Base-by-base conservation (phyloP, 371 early-diverging fungal species). In the Saksenaea oblongispora region DNA sequence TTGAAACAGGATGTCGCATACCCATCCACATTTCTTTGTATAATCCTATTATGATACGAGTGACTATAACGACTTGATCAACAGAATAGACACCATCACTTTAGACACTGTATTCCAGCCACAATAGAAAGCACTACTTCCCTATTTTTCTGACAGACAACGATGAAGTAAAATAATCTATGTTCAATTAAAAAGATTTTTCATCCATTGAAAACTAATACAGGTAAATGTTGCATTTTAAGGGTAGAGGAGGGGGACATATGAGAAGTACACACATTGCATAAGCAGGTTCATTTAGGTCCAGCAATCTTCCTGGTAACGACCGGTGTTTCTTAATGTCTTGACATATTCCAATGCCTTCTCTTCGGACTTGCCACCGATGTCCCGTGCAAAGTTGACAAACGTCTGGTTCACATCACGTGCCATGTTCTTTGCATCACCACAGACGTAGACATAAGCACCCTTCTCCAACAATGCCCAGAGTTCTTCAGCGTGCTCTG, bases 241-340 rank as follows among this genome's bases (percentile, higher is more conserved):
- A 1, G 24, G 24, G 24, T 26, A 31, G 51, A 3, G 51, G 22
- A 22, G 22, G 44, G 10, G 51, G 11, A 22, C 18, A 47, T 17
- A 17, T 22, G 51, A 47, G 9, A 47, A 47, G n/a, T 14, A 39
- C 11, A 11, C 39, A 39, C 51, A 11, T 22, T 22, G 11, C 5
- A 10, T 22, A 18, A 22, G 26, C 8, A 5, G 51, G 3, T n/a
- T 22, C 14, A 59, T 63, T 70, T 89, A 91, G 63, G 87, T 81
- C 98, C 98, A 97, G 22, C 96, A 94, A 84, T 97, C 98, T 76
- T 97, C 97, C 70, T 91, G 92, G 72, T 96, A 98, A 56, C 94
- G 89, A 31, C 92, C 91, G 34, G 86, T 82, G 36, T 74, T 84
- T 65, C 92, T 88, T 68, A 98, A 75, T 39, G 90, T 86, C 72